phyloP scores from a whole-genome alignment of 2,329 filamentous ascomycete species.

The Eurotiales sp. region DNA sequence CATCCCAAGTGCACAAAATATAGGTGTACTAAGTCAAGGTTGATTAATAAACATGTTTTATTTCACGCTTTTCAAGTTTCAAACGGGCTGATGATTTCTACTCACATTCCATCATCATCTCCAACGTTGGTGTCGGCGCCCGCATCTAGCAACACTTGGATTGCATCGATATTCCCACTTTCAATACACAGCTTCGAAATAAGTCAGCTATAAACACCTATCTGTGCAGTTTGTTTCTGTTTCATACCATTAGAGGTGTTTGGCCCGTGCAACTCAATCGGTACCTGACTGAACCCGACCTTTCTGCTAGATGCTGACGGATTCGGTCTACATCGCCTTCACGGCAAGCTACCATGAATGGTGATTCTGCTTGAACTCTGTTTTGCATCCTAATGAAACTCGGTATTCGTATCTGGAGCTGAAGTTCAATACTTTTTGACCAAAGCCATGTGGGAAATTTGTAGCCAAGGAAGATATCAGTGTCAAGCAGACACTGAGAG shows the following conservation, averaged over 20 bases:
- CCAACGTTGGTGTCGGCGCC: background rate
- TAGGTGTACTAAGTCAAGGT: background rate
- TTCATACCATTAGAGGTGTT: background rate
- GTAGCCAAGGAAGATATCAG: background rate
- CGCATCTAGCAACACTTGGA: background rate
- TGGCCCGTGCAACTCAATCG: background rate
- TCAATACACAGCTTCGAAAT: background rate
- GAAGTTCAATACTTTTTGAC: conserved; percentile 1
- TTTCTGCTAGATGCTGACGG: background rate
- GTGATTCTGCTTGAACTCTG: background rate
- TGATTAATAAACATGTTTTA: background rate
- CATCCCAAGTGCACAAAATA: conserved; percentile 5
- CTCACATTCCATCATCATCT: conserved; percentile 4
- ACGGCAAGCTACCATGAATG: background rate
- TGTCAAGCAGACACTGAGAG: background rate
- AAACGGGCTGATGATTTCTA: background rate
- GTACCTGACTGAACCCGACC: background rate
- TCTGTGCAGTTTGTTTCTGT: no score
- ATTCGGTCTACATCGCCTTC: background rate
- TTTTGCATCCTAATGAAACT: conserved; percentile 4
- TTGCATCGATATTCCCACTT: background rate
- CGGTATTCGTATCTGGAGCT: background rate
- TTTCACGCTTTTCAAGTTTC: no score
- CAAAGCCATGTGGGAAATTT: conserved; percentile 6
- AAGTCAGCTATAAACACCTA: background rate